These are phyloP conservation scores for Aspergillus sparsus DNA, from an alignment of 495 filamentous ascomycete species.

Conservation along the genomic window DNA sequence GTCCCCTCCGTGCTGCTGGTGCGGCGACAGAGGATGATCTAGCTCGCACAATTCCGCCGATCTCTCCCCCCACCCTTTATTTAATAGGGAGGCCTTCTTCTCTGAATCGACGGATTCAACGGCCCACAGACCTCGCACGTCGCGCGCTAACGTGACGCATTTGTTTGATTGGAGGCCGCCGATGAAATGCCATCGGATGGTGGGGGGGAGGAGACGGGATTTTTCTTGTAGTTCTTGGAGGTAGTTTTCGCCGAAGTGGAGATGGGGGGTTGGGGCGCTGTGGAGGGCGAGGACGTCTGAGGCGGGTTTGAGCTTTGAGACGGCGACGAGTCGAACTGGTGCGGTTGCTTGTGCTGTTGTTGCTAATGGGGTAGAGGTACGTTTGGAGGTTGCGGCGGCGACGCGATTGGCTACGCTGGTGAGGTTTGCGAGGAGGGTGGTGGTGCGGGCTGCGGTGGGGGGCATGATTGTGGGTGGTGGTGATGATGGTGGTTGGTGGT, in stretches of 20 bases:
- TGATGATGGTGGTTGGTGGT: constrained; percentile 22
- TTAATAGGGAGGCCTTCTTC: constrained; percentile 81
- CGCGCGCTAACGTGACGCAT: constrained; percentile 78
- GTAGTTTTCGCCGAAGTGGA: constrained; percentile 97
- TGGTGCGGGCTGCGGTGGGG: constrained; percentile 39
- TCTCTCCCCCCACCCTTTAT: constrained; percentile 69
- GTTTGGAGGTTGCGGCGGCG: constrained; percentile 29
- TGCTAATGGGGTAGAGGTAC: constrained; percentile 3
- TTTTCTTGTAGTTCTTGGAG: constrained; percentile 89
- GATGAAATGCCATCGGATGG: constrained; percentile 94
- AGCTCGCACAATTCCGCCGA: constrained; percentile 17
- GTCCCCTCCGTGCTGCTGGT: constrained; percentile 22
- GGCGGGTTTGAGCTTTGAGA: constrained; percentile 91
- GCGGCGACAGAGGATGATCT: neutral
- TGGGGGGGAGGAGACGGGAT: constrained; percentile 73
- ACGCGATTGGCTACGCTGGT: constrained; percentile 37
- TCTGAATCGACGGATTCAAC: constrained; percentile 84
- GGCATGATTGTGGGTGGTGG: constrained; percentile 32
- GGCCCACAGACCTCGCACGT: constrained; percentile 87
- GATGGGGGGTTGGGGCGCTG: constrained; percentile 56
- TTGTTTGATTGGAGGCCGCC: constrained; percentile 89
- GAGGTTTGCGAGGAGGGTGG: constrained; percentile 43
- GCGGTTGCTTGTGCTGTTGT: constrained; percentile 19
- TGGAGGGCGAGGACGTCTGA: constrained; percentile 85
- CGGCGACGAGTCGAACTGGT: constrained; percentile 76